A percentile compares a stretch with the other conserved stretches of the same genome.
These are phyloP conservation scores for Tricharina praecox DNA, from an alignment of 495 filamentous ascomycete species.

Conservation along the genomic window DNA sequence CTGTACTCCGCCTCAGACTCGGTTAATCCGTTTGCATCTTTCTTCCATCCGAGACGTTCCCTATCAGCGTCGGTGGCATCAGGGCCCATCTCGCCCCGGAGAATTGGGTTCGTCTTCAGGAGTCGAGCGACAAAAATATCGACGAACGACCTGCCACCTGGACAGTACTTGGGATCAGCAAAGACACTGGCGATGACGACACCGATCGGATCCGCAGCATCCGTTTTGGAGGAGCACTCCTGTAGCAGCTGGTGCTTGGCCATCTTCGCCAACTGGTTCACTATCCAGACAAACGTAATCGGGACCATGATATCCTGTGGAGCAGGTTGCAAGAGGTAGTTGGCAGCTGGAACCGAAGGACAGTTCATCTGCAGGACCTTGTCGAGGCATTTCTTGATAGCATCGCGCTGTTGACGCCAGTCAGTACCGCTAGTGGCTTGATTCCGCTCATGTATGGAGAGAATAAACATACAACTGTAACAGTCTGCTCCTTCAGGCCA, in stretches of 20 bases:
- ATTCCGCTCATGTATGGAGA: not conserved
- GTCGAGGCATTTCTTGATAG: not conserved
- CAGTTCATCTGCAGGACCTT: not conserved
- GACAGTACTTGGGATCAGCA: slow-evolving; percentile 45
- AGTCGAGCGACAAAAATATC: slow-evolving; percentile 84
- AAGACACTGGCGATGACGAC: slow-evolving; percentile 59
- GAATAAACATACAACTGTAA: slow-evolving; percentile 15
- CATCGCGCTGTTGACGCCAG: slow-evolving; percentile 1
- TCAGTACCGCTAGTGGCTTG: not conserved
- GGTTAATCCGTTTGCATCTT: slow-evolving; percentile 32
- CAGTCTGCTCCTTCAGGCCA: slow-evolving; percentile 22
- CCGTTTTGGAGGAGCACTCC: slow-evolving; percentile 52
- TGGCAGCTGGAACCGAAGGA: not conserved
- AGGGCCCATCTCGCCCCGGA: slow-evolving; percentile 67
- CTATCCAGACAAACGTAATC: slow-evolving; percentile 58
- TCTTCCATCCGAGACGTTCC: slow-evolving; percentile 57
- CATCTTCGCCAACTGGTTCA: slow-evolving; percentile 69
- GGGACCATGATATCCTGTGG: slow-evolving; percentile 33
- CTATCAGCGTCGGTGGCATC: slow-evolving; percentile 57
- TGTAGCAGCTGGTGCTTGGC: slow-evolving; percentile 56
- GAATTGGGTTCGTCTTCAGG: slow-evolving; percentile 58
- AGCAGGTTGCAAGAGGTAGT: not conserved
- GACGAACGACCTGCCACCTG: slow-evolving; percentile 54
- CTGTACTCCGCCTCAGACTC: slow-evolving; percentile 50
- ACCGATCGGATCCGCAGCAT: slow-evolving; percentile 67